Percentiles rank a stretch among this genome's conserved stretches.
Conservation (phyloP, 2,329 filamentous ascomycete genomes). For the Stagonosporopsis cucurbitacearum region DNA sequence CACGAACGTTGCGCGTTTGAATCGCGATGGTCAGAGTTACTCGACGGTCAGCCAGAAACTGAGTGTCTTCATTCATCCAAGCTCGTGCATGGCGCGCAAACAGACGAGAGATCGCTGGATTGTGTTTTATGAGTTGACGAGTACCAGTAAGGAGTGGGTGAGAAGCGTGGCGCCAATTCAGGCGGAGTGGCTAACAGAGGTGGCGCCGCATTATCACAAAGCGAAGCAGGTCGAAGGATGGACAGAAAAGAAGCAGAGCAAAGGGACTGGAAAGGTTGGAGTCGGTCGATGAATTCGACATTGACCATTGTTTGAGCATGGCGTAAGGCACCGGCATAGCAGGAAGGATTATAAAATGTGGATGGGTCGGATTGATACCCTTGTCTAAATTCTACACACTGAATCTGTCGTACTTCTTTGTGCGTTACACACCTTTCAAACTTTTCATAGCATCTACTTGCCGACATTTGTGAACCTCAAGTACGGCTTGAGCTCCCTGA, state of each 20-base stretch:
- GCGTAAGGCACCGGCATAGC: conserved; percentile 4
- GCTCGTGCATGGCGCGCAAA: conserved; percentile 71
- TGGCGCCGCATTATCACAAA: conserved; percentile 95
- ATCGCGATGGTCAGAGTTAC: conserved; percentile 85
- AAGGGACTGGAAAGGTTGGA: conserved; percentile 46
- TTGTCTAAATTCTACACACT: neutral
- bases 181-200: conserved; percentile 82
- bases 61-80: conserved; percentile 90
- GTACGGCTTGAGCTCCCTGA: conserved; percentile 69
- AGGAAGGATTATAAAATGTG: neutral
- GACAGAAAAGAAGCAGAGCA: conserved; percentile 75
- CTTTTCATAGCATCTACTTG: conserved; percentile 38
- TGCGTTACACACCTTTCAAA: neutral
- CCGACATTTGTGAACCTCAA: conserved; percentile 69
- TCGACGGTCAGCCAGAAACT: conserved; percentile 89
- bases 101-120: conserved; percentile 83
- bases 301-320: conserved; percentile 4
- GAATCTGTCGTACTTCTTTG: neutral
- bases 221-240: conserved; percentile 83
- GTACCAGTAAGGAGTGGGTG: conserved; percentile 93
- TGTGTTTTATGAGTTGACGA: conserved; percentile 82
- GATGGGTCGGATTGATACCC: conserved; percentile 10
- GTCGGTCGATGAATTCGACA: neutral
- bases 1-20: conserved; percentile 84
- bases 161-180: conserved; percentile 84